These are phyloP conservation scores for Solanum raphanifolium DNA, from an alignment of 257 asterid species.

Conservation along the genomic window DNA sequence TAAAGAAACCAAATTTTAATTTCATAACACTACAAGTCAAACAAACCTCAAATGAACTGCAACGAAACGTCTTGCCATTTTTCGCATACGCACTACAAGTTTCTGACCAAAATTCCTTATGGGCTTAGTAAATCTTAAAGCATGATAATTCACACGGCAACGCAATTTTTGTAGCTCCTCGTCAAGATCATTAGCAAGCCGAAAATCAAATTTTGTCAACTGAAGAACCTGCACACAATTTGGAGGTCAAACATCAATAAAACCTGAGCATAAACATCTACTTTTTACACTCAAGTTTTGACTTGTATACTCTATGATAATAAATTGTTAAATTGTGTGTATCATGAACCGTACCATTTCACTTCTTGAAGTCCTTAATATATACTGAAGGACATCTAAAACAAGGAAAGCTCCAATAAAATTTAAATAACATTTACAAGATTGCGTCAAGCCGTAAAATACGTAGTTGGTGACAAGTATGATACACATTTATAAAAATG, in stretches of 20 bases:
- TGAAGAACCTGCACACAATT: conserved; percentile 76
- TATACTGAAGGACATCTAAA: neutral
- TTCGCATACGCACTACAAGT: conserved; percentile 71
- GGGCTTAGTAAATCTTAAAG: conserved; percentile 81
- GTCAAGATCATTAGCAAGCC: conserved; percentile 85
- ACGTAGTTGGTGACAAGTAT: neutral
- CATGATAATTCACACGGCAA: conserved; percentile 92
- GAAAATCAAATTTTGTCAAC: conserved; percentile 93
- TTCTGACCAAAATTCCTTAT: conserved; percentile 69
- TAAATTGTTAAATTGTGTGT: neutral
- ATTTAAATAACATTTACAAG: neutral
- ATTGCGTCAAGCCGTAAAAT: neutral
- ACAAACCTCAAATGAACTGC: conserved; percentile 92
- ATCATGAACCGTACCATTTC: neutral
- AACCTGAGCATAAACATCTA: neutral
- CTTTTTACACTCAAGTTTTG: neutral
- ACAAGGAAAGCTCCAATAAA: neutral
- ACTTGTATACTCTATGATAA: neutral
- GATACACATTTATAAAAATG: neutral
- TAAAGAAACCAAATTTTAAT: neutral
- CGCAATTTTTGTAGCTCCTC: conserved; percentile 85
- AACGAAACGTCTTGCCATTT: conserved; percentile 71
- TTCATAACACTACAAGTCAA: neutral
- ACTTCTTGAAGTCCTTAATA: neutral
- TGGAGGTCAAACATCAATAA: neutral